Evolutionary conservation across 352 stramenopile species (phyloP), one percentile per base, ranked within the genome.

Genomic region (Aphanomyces euteiches): DNA sequence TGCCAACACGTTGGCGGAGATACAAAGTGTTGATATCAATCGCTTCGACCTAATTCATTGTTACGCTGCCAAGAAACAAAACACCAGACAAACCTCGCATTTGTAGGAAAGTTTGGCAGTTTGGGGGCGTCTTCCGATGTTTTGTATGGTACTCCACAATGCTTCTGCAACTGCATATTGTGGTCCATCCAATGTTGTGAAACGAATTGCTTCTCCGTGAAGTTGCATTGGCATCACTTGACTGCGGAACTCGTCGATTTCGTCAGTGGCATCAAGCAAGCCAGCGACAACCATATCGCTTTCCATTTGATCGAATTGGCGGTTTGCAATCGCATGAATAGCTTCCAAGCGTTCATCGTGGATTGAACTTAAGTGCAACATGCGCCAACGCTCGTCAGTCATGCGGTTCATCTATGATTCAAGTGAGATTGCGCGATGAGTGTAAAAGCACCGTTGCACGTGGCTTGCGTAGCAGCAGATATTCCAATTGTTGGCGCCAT

Each of bases 21-120:
- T 53, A 53, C n/a, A 53, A 53, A 19, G 45, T 53, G 45, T n/a
- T n/a, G n/a, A n/a, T n/a, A 53, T 53, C 45, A n/a, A 53, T 53
- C 45, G 45, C n/a, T n/a, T 53, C 45, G 45, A 53, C 13, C 45
- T 53, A 53, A 28, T 28, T 28, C 28, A 28, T 28, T 28, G 28
- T 28, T 28, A 28, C 28, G 28, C 28, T 28, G 28, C 28, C 28
- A 28, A 28, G 1, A 28, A 28, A 28, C 2, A 28, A 28, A 28
- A 28, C 28, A 28, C 28, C 28, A 28, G 45, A 19, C 45, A 19
- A n/a, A 53, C 45, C 45, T 53, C 13, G 13, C 45, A 53, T 2
- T 53, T 53, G 45, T 53, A 53, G 1, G 45, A 15, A 15, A 53
- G n/a, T 53, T 53, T 15, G n/a, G 45, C n/a, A 15, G 45, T 53